phyloP scores from a whole-genome alignment of 495 filamentous ascomycete genomes.

The Hyaloscypha variabilis region DNA sequence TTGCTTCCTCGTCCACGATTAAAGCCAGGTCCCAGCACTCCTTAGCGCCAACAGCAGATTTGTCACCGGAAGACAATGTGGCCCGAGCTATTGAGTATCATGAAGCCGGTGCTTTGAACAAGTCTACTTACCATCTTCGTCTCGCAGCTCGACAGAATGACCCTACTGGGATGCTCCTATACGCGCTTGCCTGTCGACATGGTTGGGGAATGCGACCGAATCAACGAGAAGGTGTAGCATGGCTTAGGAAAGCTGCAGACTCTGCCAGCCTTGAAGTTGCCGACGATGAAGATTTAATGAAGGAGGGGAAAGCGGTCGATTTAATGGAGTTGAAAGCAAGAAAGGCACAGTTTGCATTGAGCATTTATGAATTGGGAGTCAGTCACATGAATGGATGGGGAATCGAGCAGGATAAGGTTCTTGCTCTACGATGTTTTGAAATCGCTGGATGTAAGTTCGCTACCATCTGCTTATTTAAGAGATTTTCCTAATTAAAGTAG shows the following conservation, averaged over 20 bases:
- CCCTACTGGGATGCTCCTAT: conserved; percentile 93
- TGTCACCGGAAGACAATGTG: conserved; percentile 80
- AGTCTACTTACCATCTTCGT: conserved; percentile 94
- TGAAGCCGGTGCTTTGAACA: conserved; percentile 79
- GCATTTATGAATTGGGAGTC: conserved; percentile 95
- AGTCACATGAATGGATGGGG: conserved; percentile 99
- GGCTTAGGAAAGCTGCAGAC: conserved; percentile 88
- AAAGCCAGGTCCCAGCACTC: conserved; percentile 57
- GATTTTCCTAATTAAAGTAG: conserved; percentile 40
- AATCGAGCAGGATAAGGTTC: conserved; percentile 84
- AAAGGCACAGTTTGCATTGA: conserved; percentile 89
- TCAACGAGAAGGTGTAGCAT: conserved; percentile 83
- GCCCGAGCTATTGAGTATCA: conserved; percentile 86
- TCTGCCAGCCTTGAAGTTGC: conserved; percentile 80
- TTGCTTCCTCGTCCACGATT: conserved; percentile 66
- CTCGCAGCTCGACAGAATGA: conserved; percentile 83
- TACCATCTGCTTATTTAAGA: background rate
- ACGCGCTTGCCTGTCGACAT: conserved; percentile 94
- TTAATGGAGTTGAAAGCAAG: conserved; percentile 71
- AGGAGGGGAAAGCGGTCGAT: conserved; percentile 66
- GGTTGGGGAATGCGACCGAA: conserved; percentile 98
- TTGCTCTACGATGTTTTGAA: conserved; percentile 92
- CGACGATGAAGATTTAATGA: conserved; percentile 70
- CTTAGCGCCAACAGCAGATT: conserved; percentile 39
- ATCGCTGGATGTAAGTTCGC: conserved; percentile 77